Evolutionary conservation across 176 grass and related monocot genomes (phyloP).

Genomic region (Bonia amplexicaulis): DNA sequence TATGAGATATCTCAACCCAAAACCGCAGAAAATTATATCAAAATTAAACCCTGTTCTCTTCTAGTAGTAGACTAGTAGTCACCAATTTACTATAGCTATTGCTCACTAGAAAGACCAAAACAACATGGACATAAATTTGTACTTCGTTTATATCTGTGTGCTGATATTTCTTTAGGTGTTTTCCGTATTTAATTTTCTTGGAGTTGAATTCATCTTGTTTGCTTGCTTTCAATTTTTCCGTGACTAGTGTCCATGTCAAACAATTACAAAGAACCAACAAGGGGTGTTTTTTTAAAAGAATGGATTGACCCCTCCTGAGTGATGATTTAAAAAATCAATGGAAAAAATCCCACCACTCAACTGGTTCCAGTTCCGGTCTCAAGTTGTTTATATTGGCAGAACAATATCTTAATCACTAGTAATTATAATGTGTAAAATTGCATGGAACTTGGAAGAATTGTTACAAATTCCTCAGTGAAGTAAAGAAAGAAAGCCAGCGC

Average conservation of each 20-base stretch:
- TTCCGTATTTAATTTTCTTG: neutral
- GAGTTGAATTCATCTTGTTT: neutral
- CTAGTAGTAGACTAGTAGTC: neutral
- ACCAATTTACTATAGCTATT: neutral
- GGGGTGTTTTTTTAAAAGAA: neutral
- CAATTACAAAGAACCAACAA: neutral
- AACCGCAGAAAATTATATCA: neutral
- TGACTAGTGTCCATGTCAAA: neutral
- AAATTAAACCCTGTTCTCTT: neutral
- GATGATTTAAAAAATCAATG: neutral
- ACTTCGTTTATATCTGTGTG: neutral
- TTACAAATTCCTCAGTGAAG: neutral
- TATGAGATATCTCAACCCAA: neutral
- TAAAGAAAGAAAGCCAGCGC: neutral
- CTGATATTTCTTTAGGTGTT: neutral
- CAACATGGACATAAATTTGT: neutral
- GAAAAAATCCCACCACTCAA: neutral
- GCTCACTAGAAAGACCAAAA: neutral
- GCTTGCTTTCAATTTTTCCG: neutral
- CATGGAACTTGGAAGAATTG: neutral
- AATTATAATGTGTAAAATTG: neutral
- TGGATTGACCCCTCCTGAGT: neutral
- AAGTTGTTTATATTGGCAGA: neutral
- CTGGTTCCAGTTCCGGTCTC: neutral
- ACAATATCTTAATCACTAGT: neutral